A percentile compares a stretch with the other conserved stretches of the same genome.
phyloP scores from a whole-genome alignment of 2,329 filamentous ascomycete genomes.

The Neodidymelliopsis sp. region DNA sequence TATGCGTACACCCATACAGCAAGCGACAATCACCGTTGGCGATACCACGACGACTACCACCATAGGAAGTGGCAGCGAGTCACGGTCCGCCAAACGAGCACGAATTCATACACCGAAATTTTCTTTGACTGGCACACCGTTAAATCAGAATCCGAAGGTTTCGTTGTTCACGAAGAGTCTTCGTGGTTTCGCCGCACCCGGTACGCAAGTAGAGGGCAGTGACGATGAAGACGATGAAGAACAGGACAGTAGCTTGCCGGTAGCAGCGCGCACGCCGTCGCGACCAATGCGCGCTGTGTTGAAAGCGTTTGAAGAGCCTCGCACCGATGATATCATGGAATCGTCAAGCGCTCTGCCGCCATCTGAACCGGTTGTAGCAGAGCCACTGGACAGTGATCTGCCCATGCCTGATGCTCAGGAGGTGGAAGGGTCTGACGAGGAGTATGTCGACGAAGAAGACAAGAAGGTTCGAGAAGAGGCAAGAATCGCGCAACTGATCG shows the following conservation, averaged over 20 bases:
- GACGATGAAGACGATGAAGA: conserved; percentile 34
- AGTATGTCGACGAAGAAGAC: conserved; percentile 63
- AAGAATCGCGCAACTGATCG: conserved; percentile 54
- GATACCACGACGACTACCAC: conserved; percentile 70
- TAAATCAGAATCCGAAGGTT: conserved; percentile 38
- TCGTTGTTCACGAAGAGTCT: conserved; percentile 56
- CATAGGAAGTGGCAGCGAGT: conserved; percentile 60
- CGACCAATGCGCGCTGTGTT: conserved; percentile 17
- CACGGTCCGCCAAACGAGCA: conserved; percentile 57
- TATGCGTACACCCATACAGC: conserved; percentile 67
- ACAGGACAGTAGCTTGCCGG: conserved; percentile 24
- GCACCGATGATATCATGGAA: conserved; percentile 24
- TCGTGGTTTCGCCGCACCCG: conserved; percentile 63
- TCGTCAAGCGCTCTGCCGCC: conserved; percentile 24
- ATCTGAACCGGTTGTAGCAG: background rate
- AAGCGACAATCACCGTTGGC: conserved; percentile 79
- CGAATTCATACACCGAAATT: conserved; percentile 53
- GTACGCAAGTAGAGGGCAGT: conserved; percentile 51
- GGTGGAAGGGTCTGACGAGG: conserved; percentile 46
- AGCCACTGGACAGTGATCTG: background rate
- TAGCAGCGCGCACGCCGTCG: conserved; percentile 25
- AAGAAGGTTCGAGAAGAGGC: conserved; percentile 61
- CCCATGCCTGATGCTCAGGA: conserved; percentile 2
- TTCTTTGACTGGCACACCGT: conserved; percentile 37
- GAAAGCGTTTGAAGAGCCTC: conserved; percentile 23